Evolutionary conservation across 2,329 filamentous ascomycete species (phyloP).

Genomic region (Cercospora beticola): DNA sequence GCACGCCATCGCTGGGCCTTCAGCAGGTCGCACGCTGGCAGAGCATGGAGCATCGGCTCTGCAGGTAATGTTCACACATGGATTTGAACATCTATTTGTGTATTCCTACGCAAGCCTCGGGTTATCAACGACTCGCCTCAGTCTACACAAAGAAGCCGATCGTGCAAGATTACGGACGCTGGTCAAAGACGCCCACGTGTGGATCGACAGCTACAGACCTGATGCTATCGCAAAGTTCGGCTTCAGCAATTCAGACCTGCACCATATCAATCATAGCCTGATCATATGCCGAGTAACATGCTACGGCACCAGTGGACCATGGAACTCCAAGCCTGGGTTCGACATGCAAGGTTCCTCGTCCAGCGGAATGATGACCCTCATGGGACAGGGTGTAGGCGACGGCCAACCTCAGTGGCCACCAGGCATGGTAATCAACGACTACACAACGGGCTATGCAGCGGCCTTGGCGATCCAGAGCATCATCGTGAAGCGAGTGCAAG

Average conservation of each 20-base stretch:
- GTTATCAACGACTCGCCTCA: not conserved
- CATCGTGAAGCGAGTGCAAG: not conserved
- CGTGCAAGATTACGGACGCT: not conserved
- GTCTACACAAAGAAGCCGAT: not conserved
- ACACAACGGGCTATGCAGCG: not conserved
- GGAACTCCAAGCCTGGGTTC: not conserved
- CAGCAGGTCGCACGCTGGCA: not conserved
- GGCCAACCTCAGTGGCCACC: not conserved
- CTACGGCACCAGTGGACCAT: not conserved
- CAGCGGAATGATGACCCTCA: not conserved
- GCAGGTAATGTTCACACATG: not conserved
- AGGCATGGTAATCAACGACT: not conserved
- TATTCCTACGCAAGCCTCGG: not conserved
- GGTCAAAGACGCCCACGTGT: not conserved
- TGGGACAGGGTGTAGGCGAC: not conserved
- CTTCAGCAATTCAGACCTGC: not conserved
- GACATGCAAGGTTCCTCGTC: not conserved
- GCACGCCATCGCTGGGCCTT: not conserved
- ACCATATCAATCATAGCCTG: not conserved
- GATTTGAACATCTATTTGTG: not conserved
- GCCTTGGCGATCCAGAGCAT: not conserved
- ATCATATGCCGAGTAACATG: not conserved
- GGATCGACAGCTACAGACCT: not conserved
- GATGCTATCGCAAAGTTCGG: not conserved
- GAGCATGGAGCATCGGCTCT: not conserved